Base-by-base conservation (phyloP, 208 protist species). In the Angomonas deanei region DNA sequence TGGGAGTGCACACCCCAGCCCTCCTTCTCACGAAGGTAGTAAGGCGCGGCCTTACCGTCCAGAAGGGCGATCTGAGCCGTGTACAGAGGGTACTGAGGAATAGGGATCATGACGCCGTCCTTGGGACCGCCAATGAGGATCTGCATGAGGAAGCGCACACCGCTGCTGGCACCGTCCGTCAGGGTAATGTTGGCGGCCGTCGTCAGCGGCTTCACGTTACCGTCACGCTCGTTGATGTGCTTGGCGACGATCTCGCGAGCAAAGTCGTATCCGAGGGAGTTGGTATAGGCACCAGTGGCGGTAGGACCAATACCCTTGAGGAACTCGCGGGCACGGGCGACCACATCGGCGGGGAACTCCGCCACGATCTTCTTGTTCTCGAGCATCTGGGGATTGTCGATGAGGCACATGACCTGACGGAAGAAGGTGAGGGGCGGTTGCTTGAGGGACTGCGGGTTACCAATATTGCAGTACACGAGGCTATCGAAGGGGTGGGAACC, bases 71-170 rank as follows among this genome's bases (percentile, higher is more conserved):
- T 88, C 59, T 97, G 85, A 3, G 98, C 98, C 39, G 92, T 97
- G 86, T 99, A 99, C 5, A 99, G 78, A 99, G 99, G 99, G 99
- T 34, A 99, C 92, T 99, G 98, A 57, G 99, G 99, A 50, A 99
- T 98, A 15, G 99, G 98, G 36, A 99, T 92, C 72, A 99, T 89
- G 74, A 94, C 83, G 1, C 76, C 95, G 48, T 96, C 92, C 0
- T 54, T 38, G 3, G 58, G 30, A 56, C 81, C 86, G 33, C 73
- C 74, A 10, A 97, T 72, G 11, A 99, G 50, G 21, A 3, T n/a
- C 65, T 97, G 70, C 24, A 99, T 46, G 17, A 96, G 47, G 72
- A 99, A 88, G 74, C 93, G 80, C 1, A 76, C 94, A 8, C 80
- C 97, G 32, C 68, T 66, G 50, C 83, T 96, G 17, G 98, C 99